Conservation (phyloP, 164 flowering plant genomes). For the Vitis amurensis region DNA sequence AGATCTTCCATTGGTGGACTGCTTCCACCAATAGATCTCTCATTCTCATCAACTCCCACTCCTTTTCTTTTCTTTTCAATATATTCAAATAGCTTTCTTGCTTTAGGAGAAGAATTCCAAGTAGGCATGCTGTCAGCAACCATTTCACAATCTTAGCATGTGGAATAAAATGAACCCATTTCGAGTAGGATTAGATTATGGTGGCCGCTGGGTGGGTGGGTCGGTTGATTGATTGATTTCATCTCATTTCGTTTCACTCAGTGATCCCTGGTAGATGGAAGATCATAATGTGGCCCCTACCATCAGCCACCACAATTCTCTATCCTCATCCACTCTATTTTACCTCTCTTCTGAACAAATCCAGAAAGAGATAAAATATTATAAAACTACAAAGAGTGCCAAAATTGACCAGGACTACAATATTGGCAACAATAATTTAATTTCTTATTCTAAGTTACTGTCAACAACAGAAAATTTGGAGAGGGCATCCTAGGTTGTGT, state of each 20-base stretch:
- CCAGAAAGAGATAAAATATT: constrained; percentile 2
- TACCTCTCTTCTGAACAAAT: constrained; percentile 12
- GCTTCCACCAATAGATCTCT: constrained; percentile 43
- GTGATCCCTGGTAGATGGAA: constrained; percentile 2
- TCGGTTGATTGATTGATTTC: constrained; percentile 36
- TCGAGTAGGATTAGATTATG: constrained; percentile 14
- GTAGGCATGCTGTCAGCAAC: constrained; percentile 43
- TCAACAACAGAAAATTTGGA: neutral
- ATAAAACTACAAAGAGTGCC: constrained; percentile 11
- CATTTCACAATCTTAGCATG: constrained; percentile 34
- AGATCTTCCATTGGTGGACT: constrained; percentile 43
- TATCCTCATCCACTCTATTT: constrained; percentile 13
- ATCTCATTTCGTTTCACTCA: constrained; percentile 18
- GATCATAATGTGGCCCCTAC: constrained; percentile 26
- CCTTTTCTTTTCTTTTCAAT: constrained; percentile 19
- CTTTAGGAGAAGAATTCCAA: constrained; percentile 41
- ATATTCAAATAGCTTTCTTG: constrained; percentile 27
- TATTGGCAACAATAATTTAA: neutral
- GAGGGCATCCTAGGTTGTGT: neutral
- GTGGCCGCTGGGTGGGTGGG: constrained; percentile 43
- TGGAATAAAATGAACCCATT: constrained; percentile 30
- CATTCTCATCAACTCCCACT: constrained; percentile 39
- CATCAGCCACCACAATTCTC: constrained; percentile 19
- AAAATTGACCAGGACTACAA: constrained; percentile 16
- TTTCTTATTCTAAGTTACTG: neutral